A percentile compares a stretch with the other conserved stretches of the same genome.
Evolutionary conservation across 352 stramenopile genomes (phyloP).

Genomic region (Blastocystis sp.): DNA sequence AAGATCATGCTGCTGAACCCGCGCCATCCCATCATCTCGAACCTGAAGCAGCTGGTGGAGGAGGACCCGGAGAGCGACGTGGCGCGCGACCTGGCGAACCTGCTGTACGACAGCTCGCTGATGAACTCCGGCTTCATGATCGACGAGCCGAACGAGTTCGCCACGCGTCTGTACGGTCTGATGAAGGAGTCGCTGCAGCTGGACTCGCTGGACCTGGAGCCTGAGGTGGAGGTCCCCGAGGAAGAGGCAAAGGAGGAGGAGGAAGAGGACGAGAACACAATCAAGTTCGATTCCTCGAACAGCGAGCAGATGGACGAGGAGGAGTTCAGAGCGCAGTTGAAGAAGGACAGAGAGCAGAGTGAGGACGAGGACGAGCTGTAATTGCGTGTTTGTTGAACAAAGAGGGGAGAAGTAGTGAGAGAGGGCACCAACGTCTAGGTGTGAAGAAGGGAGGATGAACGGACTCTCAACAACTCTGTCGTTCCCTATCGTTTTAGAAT

Average conservation of each 20-base stretch:
- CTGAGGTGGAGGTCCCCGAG: constrained; percentile 88
- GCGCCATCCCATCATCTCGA: constrained; percentile 92
- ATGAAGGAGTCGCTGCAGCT: constrained; percentile 88
- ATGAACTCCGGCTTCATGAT: constrained; percentile 94
- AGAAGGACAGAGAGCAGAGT: constrained; percentile 35
- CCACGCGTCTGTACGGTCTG: constrained; percentile 85
- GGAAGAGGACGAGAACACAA: constrained; percentile 71
- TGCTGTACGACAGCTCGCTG: constrained; percentile 94
- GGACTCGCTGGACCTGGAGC: constrained; percentile 84
- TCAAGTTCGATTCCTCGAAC: constrained; percentile 76
- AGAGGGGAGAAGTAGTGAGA: too few relatives aligned
- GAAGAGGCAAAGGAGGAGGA: constrained; percentile 73
- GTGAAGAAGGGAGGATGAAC: too few relatives aligned
- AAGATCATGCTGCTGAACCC: constrained; percentile 98
- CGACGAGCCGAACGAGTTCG: constrained; percentile 87
- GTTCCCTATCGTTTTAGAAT: too few relatives aligned
- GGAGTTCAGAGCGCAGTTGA: constrained; percentile 63
- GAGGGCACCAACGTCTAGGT: not conserved
- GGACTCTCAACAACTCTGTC: too few relatives aligned
- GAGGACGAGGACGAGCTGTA: constrained; percentile 33
- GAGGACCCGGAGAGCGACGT: constrained; percentile 77
- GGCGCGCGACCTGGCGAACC: constrained; percentile 88
- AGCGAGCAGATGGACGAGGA: constrained; percentile 76
- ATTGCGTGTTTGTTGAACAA: constrained; percentile 8
- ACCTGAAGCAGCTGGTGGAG: constrained; percentile 83